A percentile compares a stretch with the other conserved stretches of the same genome.
phyloP scores from a whole-genome alignment of 1,139 yeast species.

The Cylindricascospora bacillispora region DNA sequence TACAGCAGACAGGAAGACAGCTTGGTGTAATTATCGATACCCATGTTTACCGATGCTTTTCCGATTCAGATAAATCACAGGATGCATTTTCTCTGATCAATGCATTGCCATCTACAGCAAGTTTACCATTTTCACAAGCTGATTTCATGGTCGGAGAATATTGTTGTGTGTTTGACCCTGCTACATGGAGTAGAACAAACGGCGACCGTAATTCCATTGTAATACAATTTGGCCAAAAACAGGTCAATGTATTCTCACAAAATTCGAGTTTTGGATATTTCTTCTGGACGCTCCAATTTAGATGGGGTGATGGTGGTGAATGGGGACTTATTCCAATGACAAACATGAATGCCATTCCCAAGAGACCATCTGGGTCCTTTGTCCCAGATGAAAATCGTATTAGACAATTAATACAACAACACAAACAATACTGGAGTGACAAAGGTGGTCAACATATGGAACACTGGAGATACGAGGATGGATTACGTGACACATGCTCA shows the following conservation, averaged over 20 bases:
- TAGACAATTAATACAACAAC: conserved; percentile 33
- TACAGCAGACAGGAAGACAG: conserved; percentile 30
- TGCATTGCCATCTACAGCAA: conserved; percentile 43
- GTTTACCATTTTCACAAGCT: conserved; percentile 38
- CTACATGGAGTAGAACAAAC: conserved; percentile 49
- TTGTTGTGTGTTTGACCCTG: conserved; percentile 72
- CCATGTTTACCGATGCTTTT: conserved; percentile 78
- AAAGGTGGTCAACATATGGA: conserved; percentile 56
- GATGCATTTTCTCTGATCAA: conserved; percentile 49
- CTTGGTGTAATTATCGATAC: conserved; percentile 67
- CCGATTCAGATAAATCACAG: conserved; percentile 58
- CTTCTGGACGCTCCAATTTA: conserved; percentile 87
- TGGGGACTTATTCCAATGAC: conserved; percentile 86
- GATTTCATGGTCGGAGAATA: conserved; percentile 82
- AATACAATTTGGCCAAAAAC: conserved; percentile 33
- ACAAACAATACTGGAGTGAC: conserved; percentile 52
- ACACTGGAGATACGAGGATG: conserved; percentile 70
- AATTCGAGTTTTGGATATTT: conserved; percentile 52
- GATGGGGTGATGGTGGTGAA: conserved; percentile 86
- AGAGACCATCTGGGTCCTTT: conserved; percentile 13
- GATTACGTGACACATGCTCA: conserved; percentile 59
- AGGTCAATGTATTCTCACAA: conserved; percentile 36
- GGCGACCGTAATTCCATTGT: conserved; percentile 37
- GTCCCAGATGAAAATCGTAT: conserved; percentile 35
- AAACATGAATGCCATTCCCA: conserved; percentile 47